Base-by-base conservation (phyloP, 768 basidiomycete genomes). In the Hygrophoropsis aurantiaca region DNA sequence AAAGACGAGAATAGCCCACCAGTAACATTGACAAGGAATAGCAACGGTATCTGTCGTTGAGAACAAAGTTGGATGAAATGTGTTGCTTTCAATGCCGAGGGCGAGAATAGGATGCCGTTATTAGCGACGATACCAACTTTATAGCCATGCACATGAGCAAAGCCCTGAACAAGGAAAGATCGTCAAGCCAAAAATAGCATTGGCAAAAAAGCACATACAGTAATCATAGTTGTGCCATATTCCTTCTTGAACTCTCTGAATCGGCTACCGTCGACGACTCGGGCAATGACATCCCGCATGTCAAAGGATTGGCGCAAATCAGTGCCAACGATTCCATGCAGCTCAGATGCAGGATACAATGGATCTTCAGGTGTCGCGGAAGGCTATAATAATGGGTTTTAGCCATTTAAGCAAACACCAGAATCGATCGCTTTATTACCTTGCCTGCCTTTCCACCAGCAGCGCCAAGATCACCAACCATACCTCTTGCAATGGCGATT, bases 221-320 rank as follows among this genome's bases (percentile, higher is more conserved):
- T 97, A 42, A 95, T 78, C 52, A 97, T 85, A 0, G 93, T 94
- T 21, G 85, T 68, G 6, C 93, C 94, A 59, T 94, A 97, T 61
- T 95, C 94, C 61, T 87, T 88, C 78, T 97, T 97, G 75, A 95
- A 97, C 65, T 97, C 94, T 50, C 91, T 77, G 61, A 97, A 94
- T 37, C 81, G 79, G 59, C 90, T 93, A 2, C 94, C 92, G 53
- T 97, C 94, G 8, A 94, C 92, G 33, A 94, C 72, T 21, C 94
- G 84, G 21, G 93, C 85, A 55, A 97, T 92, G 11, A 97, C 85
- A 61, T 97, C 94, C 30, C 91, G 78, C 87, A 95, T 93, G 63
- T 97, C 93, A 61, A 94, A 95, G 0, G 85, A 69, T 65, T 94
- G 91, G 20, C 88, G 81, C 18, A 87, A 77, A 59, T 97, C 94